phyloP scores from a whole-genome alignment of 257 asterid genomes.

The Solanum corneliomulleri region DNA sequence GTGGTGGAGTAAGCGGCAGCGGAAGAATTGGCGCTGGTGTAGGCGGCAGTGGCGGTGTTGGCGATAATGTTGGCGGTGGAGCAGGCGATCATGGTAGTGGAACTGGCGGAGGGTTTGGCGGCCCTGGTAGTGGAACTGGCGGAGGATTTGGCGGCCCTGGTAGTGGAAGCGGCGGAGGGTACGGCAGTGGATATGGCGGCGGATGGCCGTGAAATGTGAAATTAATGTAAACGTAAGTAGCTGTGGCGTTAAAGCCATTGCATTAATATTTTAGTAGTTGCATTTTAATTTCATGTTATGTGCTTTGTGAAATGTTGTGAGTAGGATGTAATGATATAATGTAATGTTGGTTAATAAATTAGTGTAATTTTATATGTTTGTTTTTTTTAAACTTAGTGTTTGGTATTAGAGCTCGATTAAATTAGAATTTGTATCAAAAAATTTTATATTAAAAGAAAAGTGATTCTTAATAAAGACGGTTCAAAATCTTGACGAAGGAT shows the following conservation, averaged over 20 bases:
- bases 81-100: not conserved
- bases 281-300: not conserved
- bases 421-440: fast-evolving
- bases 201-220: not conserved
- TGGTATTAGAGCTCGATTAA: no score
- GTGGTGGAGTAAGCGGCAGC: not conserved
- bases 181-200: not conserved
- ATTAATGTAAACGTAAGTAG: not conserved
- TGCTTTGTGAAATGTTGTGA: not conserved
- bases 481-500: fast-evolving
- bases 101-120: not conserved
- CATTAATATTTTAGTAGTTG: not conserved
- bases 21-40: not conserved
- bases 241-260: not conserved
- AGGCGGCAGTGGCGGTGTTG: not conserved
- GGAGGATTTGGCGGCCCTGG: not conserved
- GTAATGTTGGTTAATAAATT: not conserved
- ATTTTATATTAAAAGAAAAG: no score
- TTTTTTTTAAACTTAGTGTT: fast-evolving
- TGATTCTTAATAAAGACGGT: no score
- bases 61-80: not conserved
- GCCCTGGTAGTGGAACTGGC: not conserved
- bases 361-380: no score
- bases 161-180: not conserved
- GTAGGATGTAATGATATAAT: not conserved